These are phyloP conservation scores for Cyphellophora europaea DNA, from an alignment of 2,329 filamentous ascomycete species.

Conservation along the genomic window DNA sequence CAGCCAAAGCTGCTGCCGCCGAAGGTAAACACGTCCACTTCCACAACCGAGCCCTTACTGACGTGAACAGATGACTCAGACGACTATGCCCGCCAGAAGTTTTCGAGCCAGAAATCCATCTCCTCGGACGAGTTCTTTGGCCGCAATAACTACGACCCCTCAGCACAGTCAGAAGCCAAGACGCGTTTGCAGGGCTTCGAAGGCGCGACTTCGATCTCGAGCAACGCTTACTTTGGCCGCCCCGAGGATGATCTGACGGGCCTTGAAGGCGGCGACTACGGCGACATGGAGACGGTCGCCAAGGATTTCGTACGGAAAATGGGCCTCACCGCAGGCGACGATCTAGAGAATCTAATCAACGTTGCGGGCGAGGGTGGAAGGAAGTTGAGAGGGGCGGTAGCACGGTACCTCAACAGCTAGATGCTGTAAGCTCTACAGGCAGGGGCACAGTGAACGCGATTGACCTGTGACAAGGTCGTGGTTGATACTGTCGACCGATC, in stretches of 20 bases:
- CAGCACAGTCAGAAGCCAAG: constrained; percentile 76
- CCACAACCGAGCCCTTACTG: constrained; percentile 19
- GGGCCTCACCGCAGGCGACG: constrained; percentile 89
- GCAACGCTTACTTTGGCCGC: constrained; percentile 94
- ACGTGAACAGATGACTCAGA: constrained; percentile 56
- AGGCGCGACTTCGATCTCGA: constrained; percentile 83
- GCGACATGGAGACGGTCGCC: constrained; percentile 83
- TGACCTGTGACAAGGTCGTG: no score
- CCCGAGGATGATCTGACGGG: constrained; percentile 66
- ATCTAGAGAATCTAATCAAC: constrained; percentile 80
- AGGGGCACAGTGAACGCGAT: no score
- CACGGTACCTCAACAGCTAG: constrained; percentile 40
- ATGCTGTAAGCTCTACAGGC: no score
- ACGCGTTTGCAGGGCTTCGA: constrained; percentile 82
- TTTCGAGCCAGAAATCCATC: constrained; percentile 87
- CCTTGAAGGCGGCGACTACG: constrained; percentile 62
- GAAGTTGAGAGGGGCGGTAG: constrained; percentile 61
- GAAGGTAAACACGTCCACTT: constrained; percentile 48
- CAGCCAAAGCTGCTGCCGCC: constrained; percentile 58
- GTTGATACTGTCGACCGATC: no score
- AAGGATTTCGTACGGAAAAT: constrained; percentile 95
- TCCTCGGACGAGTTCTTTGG: constrained; percentile 98
- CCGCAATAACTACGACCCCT: constrained; percentile 74
- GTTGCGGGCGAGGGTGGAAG: constrained; percentile 77
- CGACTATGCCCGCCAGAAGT: constrained; percentile 76